Evolutionary conservation across 2,329 filamentous ascomycete species (phyloP), one percentile per base, ranked within the genome.

Genomic region (Metarhizium sp.): DNA sequence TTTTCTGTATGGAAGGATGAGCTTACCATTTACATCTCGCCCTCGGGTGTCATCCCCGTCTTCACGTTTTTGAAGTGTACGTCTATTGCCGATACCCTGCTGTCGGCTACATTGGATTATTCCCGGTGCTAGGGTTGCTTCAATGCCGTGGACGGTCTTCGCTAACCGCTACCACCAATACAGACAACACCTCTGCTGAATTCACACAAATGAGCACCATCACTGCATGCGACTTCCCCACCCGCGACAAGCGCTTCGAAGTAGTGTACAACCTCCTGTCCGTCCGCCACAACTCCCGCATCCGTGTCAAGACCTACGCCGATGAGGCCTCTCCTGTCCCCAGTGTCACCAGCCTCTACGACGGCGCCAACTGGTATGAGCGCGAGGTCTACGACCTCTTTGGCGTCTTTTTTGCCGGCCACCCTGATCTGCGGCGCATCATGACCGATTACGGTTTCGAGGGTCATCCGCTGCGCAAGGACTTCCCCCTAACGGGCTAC

Each of bases 1-100:
- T 97, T 97, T 78, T 95, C 92, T 13, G 92, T 99, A 55, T 99
- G 94, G 94, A 99, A 99, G 78, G 94, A 99, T 70, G 94, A 99
- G 75, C 84, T 99, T 69, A 91, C 88, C 64, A 90, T 96, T 71
- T 92, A 95, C 74, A 94, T 97, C 67, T 80, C 90, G 50, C 94
- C 94, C 1, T 76, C 88, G 42, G 94, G 90, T 63, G 85, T 97
- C 64, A 83, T 96, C 63, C 94, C 94, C 43, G 88, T 95, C 66
- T 92, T 99, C 73, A 84, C 82, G 59, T 99, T 99, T 78, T 80
- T 99, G 66, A 97, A 97, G 77, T 83, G 82, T 84, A 68, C 56
- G 69, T 66, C 10, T 8, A 48, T 48, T 16, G 4, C 13, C 30
- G 2, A 50, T 58, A 55, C 56, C 34, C 36, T n/a, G 25, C 18